These are phyloP conservation scores for Boletus vermiculosoides DNA, from an alignment of 768 basidiomycete species.

Conservation along the genomic window DNA sequence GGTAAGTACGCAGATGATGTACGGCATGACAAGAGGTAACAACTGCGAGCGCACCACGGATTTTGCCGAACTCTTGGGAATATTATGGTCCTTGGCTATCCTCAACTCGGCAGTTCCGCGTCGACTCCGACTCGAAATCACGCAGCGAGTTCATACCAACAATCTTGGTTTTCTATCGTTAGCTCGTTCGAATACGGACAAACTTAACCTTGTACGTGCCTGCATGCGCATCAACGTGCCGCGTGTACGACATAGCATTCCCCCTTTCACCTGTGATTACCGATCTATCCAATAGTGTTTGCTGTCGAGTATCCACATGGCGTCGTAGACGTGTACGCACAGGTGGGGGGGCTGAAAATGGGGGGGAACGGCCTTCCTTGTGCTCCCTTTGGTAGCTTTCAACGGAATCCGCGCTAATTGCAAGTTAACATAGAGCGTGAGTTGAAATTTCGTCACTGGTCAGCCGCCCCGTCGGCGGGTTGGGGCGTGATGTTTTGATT, in stretches of 20 bases:
- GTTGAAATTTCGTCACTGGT: neutral
- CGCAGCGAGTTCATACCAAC: neutral
- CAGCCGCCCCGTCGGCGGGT: neutral
- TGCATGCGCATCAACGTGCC: slow-evolving; percentile 2
- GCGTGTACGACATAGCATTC: neutral
- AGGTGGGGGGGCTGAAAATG: neutral
- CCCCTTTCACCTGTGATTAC: neutral
- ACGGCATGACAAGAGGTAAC: slow-evolving; percentile 6
- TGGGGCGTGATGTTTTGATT: neutral
- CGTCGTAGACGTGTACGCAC: neutral
- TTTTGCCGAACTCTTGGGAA: neutral
- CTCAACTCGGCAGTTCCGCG: slow-evolving; percentile 2
- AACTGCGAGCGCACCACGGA: neutral
- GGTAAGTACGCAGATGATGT: neutral
- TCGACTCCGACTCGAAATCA: slow-evolving; percentile 11
- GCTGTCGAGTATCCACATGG: neutral
- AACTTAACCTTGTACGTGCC: slow-evolving; percentile 24
- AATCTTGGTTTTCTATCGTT: slow-evolving; percentile 7
- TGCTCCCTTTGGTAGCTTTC: neutral
- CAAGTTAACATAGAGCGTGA: neutral
- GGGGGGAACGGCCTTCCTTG: neutral
- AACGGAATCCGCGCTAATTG: neutral
- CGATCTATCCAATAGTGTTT: neutral
- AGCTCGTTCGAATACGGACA: slow-evolving; percentile 6
- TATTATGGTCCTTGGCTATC: neutral